Percentiles rank a stretch among this genome's conserved stretches.
Conservation (phyloP, 257 asterid species). For the Solanum pennellii region DNA sequence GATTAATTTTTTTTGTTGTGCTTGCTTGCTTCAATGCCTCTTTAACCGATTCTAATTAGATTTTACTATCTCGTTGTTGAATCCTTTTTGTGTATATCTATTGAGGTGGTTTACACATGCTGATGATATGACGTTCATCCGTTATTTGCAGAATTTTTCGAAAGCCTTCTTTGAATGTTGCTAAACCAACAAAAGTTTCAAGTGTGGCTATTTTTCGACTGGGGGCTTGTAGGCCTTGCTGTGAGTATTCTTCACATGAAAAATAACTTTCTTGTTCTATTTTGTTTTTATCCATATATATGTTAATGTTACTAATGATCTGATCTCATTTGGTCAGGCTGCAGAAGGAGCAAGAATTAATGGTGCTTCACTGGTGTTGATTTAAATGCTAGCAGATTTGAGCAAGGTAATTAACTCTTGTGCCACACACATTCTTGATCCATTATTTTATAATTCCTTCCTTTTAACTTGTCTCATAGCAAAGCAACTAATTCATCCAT, state of each 20-base stretch:
- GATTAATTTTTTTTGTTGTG: neutral
- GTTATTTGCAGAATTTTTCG: conserved; percentile 32
- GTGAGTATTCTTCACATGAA: neutral
- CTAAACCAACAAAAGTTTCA: conserved; percentile 56
- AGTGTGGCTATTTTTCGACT: conserved; percentile 64
- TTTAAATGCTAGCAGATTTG: conserved; percentile 41
- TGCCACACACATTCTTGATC: too few species aligned
- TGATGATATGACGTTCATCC: neutral
- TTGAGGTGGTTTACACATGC: neutral
- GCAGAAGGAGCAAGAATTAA: conserved; percentile 84
- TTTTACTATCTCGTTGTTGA: neutral
- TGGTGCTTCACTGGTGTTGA: conserved; percentile 80
- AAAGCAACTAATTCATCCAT: too few species aligned
- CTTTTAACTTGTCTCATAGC: too few species aligned
- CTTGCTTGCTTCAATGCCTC: neutral
- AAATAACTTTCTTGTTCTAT: too few species aligned
- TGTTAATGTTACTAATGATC: too few species aligned
- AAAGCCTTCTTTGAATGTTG: conserved; percentile 62
- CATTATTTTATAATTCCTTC: too few species aligned
- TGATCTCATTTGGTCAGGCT: conserved; percentile 25
- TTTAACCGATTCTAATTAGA: neutral
- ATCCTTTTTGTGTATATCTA: neutral
- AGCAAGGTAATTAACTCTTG: conserved; percentile 21
- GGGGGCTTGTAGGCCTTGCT: too few species aligned
- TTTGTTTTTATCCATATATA: too few species aligned